Conservation (phyloP, 2,329 filamentous ascomycete genomes). For the Ceratocystis ficicola region DNA sequence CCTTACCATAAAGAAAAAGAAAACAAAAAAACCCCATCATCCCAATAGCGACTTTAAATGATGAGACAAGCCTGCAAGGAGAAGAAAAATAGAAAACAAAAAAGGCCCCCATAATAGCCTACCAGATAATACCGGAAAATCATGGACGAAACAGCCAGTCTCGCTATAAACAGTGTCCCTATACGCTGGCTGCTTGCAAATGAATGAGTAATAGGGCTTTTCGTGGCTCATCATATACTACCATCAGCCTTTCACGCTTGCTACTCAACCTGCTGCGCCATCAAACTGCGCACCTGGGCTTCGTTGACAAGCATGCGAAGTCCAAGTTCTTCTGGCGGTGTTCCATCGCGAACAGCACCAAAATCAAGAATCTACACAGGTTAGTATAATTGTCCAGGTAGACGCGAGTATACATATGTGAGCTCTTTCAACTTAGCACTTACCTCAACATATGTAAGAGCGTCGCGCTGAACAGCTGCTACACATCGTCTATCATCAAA, state of each 20-base stretch:
- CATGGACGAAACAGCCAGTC: not conserved
- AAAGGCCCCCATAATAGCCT: not conserved
- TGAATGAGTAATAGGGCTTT: not conserved
- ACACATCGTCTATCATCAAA: slow-evolving; percentile 94
- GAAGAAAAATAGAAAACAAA: not conserved
- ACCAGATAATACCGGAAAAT: not conserved
- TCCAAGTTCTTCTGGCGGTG: slow-evolving; percentile 63
- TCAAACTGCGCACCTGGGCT: slow-evolving; percentile 33
- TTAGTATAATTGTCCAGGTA: slow-evolving; percentile 28
- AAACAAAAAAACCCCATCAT: too few species aligned
- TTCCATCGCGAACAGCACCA: slow-evolving; percentile 80
- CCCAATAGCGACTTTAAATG: not conserved
- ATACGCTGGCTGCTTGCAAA: not conserved
- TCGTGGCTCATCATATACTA: not conserved
- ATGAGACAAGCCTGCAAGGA: not conserved
- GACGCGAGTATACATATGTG: slow-evolving; percentile 15
- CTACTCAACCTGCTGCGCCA: slow-evolving; percentile 33
- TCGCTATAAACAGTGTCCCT: not conserved
- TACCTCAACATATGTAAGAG: slow-evolving; percentile 91
- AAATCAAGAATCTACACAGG: slow-evolving; percentile 77
- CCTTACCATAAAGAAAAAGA: not conserved
- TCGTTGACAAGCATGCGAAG: slow-evolving; percentile 59
- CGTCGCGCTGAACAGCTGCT: slow-evolving; percentile 86
- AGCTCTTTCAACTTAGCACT: slow-evolving; percentile 28
- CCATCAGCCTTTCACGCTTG: not conserved